Evolutionary conservation across 2,329 filamentous ascomycete species (phyloP).

Genomic region (Botryosphaeria dothidea): DNA sequence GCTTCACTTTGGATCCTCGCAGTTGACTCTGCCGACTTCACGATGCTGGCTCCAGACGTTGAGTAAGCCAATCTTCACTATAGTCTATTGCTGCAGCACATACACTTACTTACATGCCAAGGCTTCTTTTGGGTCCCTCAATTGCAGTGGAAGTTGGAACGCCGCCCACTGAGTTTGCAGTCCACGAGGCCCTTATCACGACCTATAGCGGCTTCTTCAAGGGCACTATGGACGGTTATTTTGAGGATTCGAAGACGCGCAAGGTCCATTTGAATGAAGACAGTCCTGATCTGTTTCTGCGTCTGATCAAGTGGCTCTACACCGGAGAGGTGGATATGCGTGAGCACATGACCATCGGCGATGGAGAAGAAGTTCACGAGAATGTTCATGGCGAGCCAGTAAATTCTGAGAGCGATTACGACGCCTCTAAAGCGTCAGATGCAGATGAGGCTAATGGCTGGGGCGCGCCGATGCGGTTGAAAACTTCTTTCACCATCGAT

Average conservation of each 20-base stretch:
- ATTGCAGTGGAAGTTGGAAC: not conserved
- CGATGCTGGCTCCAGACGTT: too few species aligned
- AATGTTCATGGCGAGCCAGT: too few species aligned
- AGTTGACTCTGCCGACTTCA: too few species aligned
- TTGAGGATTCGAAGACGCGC: not conserved
- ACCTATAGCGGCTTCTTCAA: not conserved
- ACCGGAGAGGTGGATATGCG: not conserved
- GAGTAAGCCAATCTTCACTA: too few species aligned
- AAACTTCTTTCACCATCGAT: not conserved
- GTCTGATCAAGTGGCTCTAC: not conserved
- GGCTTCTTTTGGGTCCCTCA: not conserved
- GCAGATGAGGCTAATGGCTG: not conserved
- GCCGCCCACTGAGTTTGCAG: not conserved
- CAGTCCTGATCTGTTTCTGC: not conserved
- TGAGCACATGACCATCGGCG: not conserved
- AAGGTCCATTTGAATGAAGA: not conserved
- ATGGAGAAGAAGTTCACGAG: not conserved
- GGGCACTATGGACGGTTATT: not conserved
- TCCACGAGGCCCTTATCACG: not conserved
- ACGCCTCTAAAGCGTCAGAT: too few species aligned
- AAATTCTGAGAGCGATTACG: too few species aligned
- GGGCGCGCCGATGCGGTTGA: not conserved
- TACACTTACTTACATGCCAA: too few species aligned
- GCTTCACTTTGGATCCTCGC: too few species aligned
- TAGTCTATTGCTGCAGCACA: too few species aligned